Evolutionary conservation across 106 monocot species (phyloP), one percentile per base, ranked within the genome.

Genomic region (Allium cepa): DNA sequence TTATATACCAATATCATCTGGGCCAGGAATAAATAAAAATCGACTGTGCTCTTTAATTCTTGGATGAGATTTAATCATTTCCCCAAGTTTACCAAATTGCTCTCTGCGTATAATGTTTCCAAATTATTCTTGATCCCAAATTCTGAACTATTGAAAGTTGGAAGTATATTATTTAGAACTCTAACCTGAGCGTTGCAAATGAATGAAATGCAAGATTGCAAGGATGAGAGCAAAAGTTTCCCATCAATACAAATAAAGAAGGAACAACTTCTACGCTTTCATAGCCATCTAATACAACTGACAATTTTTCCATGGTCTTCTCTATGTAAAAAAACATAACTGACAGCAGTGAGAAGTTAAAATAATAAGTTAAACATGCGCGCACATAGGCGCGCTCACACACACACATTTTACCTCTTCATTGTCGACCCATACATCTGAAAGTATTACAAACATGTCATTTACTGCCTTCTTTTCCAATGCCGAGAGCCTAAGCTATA

Each of bases 391-490:
- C 36, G 36, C 5, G 36, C 36, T 4, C 36, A 36, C 36, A 4
- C 36, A 1, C 36, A 36, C 36, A 4, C 36, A 36, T 36, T 57
- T 59, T 85, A 99, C 99, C 99, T 99, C 90, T 68, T 87, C 74
- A 59, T 77, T 84, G 69, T 99, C 99, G 70, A 99, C 65, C 92
- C 99, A 99, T 53, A 93, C 90, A 85, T 99, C 92, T 46, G 99
- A 99, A 68, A 99, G 87, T 49, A 99, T 74, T 8, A 99, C 99
- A 85, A 99, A 99, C 99, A 93, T 99, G 62, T 99, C 92, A 81
- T 99, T 90, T 26, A 93, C 87, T 11, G 99, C 84, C 64, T 87
- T 93, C 81, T 99, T 90, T 65, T 99, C 97, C 58, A 90, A 59
- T 45, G 26, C 64, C 70, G 82, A 81, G 18, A 93, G 60, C 71